Evolutionary conservation across 169 alveolate species (phyloP).

Genomic region (Plasmodium adleri): DNA sequence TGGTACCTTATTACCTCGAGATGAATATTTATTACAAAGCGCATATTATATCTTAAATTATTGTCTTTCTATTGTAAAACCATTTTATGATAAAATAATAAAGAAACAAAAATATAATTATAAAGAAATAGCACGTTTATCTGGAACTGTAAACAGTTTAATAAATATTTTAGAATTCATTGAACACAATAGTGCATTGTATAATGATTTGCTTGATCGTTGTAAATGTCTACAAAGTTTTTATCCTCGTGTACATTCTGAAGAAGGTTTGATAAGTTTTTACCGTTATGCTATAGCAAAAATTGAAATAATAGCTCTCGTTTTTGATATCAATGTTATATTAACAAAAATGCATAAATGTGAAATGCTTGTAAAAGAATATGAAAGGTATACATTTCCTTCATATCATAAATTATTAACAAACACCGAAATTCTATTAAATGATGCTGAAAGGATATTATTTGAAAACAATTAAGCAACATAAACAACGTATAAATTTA

Average conservation of each 20-base stretch:
- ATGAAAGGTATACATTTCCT: no score
- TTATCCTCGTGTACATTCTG: slow-evolving; percentile 23
- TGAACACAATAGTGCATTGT: slow-evolving; percentile 10
- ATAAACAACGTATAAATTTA: no score
- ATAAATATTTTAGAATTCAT: slow-evolving; percentile 13
- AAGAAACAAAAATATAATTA: neutral
- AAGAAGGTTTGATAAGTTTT: neutral
- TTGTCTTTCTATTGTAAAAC: slow-evolving; percentile 12
- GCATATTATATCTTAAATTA: slow-evolving; percentile 10
- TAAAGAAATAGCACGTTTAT: neutral
- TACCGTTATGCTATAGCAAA: neutral
- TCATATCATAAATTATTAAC: no score
- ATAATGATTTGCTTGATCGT: neutral
- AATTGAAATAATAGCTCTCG: neutral
- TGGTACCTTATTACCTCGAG: slow-evolving; percentile 1
- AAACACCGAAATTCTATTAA: no score
- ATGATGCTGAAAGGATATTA: no score
- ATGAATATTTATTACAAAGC: slow-evolving; percentile 3
- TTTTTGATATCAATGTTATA: neutral
- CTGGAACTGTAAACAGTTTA: neutral
- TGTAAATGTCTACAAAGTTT: neutral
- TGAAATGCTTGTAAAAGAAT: no score
- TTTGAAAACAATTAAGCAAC: no score
- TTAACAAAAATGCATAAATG: no score
- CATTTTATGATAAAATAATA: slow-evolving; percentile 12